These are phyloP conservation scores for Aspergillus brunneoviolaceus DNA, from an alignment of 2,329 filamentous ascomycete genomes.

Conservation along the genomic window DNA sequence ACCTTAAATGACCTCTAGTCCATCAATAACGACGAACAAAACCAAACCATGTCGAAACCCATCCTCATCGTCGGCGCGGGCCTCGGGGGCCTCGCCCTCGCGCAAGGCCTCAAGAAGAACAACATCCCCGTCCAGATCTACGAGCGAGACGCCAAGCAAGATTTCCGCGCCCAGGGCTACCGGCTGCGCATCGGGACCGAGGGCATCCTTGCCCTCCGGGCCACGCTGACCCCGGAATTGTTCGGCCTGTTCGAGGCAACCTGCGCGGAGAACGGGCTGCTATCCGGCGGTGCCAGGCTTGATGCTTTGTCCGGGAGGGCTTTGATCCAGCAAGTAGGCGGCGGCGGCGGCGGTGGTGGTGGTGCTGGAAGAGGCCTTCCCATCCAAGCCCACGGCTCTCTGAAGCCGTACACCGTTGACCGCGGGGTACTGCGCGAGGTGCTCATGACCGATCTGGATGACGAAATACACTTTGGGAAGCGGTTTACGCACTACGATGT, in stretches of 20 bases:
- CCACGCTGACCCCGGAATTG: conserved; percentile 5
- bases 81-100: conserved; percentile 36
- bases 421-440: conserved; percentile 4
- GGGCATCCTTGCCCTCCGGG: not conserved
- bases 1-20: not conserved
- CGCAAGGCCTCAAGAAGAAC: conserved; percentile 36
- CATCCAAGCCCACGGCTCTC: not conserved
- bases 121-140: conserved; percentile 39
- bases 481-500: conserved; percentile 4
- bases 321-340: not conserved
- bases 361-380: not conserved
- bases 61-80: conserved; percentile 41
- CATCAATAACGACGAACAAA: not conserved
- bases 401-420: not conserved
- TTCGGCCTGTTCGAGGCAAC: conserved; percentile 23
- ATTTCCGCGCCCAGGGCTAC: conserved; percentile 41
- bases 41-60: not conserved
- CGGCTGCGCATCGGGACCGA: conserved; percentile 26
- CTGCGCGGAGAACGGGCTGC: conserved; percentile 14
- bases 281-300: not conserved
- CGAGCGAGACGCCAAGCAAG: conserved; percentile 32
- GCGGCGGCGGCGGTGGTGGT: not conserved
- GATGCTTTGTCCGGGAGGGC: not conserved
- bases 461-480: conserved; percentile 1
- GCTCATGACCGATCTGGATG: not conserved